A percentile compares a stretch with the other conserved stretches of the same genome.
Conservation (phyloP, 345 rosid species). For the Salix koriyanagi region DNA sequence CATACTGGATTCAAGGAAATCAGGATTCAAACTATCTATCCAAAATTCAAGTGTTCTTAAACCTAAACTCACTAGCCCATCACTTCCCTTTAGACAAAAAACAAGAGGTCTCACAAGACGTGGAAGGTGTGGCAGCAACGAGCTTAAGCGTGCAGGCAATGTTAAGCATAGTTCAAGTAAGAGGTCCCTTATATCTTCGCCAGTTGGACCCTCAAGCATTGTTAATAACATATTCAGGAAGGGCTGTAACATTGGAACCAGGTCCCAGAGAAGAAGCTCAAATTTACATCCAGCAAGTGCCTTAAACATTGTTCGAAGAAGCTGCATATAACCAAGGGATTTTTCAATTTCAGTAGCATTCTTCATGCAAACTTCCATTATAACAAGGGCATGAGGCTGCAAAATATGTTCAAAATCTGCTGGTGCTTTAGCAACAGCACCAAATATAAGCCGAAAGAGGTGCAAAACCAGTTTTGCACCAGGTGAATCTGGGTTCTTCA, state of each 20-base stretch:
- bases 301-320: slow-evolving; percentile 85
- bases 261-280: slow-evolving; percentile 81
- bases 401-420: slow-evolving; percentile 91
- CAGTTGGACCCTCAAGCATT: slow-evolving; percentile 97
- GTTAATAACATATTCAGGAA: slow-evolving; percentile 55
- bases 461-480: slow-evolving; percentile 86
- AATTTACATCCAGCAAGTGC: slow-evolving; percentile 91
- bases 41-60: slow-evolving; percentile 96
- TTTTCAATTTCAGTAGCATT: slow-evolving; percentile 91
- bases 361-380: slow-evolving; percentile 95
- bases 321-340: slow-evolving; percentile 91
- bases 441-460: slow-evolving; percentile 87
- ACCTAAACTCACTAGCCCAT: slow-evolving; percentile 84
- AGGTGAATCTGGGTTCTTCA: slow-evolving; percentile 84
- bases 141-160: slow-evolving; percentile 96
- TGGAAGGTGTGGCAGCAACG: slow-evolving; percentile 83
- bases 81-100: slow-evolving; percentile 73
- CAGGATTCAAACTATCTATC: slow-evolving; percentile 99
- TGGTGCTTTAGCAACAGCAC: slow-evolving; percentile 86
- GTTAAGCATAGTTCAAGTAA: slow-evolving; percentile 88
- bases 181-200: slow-evolving; percentile 89
- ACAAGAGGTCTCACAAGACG: slow-evolving; percentile 97
- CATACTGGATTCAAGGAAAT: slow-evolving; percentile 96
- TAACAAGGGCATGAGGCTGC: slow-evolving; percentile 94
- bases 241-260: slow-evolving; percentile 46